Conservation (phyloP, 805 yeast species). For the Ogataea haglerorum region DNA sequence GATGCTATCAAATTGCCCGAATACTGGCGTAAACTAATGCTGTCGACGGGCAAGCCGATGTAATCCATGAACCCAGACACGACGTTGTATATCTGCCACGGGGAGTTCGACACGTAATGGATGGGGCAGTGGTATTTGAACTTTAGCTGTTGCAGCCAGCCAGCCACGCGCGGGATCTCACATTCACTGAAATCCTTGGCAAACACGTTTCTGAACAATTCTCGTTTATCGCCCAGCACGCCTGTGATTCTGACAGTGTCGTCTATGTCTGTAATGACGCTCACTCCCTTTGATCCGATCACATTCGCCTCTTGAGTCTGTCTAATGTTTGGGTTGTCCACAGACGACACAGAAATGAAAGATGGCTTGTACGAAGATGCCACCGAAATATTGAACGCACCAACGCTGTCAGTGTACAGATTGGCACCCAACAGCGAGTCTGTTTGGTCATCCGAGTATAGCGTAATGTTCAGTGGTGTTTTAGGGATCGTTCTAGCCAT, state of each 20-base stretch:
- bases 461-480: conserved; percentile 49
- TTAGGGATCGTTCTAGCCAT: conserved; percentile 63
- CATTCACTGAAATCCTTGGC: conserved; percentile 63
- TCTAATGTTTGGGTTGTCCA: conserved; percentile 44
- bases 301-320: conserved; percentile 43
- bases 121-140: conserved; percentile 46
- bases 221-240: conserved; percentile 82
- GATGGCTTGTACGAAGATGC: conserved; percentile 60
- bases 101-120: conserved; percentile 94
- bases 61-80: conserved; percentile 53
- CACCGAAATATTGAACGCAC: conserved; percentile 57
- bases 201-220: conserved; percentile 74
- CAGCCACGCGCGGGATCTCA: conserved; percentile 68
- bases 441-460: conserved; percentile 47
- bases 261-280: conserved; percentile 86
- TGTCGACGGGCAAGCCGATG: conserved; percentile 68
- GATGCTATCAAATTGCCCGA: conserved; percentile 78
- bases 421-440: conserved; percentile 30
- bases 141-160: conserved; percentile 61
- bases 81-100: conserved; percentile 78
- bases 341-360: conserved; percentile 48
- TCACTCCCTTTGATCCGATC: conserved; percentile 49
- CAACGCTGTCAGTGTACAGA: conserved; percentile 60
- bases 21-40: conserved; percentile 85
- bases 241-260: conserved; percentile 93